Evolutionary conservation across 208 protist genomes (phyloP), one percentile per base, ranked within the genome.

Genomic region (Kentomonas sorsogonicus): DNA sequence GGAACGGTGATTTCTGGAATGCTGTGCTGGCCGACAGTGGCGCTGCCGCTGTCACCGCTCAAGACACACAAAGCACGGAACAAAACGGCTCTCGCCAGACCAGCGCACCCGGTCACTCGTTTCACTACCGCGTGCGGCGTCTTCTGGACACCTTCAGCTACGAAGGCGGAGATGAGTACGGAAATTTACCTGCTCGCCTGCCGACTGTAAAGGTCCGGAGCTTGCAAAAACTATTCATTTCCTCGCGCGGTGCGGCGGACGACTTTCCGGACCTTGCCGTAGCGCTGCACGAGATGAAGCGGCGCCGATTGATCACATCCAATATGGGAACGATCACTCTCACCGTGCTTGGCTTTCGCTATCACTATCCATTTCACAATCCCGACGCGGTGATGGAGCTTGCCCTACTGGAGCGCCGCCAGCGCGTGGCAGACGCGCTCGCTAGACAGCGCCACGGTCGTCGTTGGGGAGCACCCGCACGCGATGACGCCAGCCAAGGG

Each of bases 61-160:
- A n/a, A n/a, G n/a, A n/a, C n/a, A n/a, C n/a, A n/a, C n/a, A n/a
- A n/a, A n/a, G n/a, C n/a, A n/a, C n/a, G n/a, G n/a, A n/a, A n/a
- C n/a, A n/a, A n/a, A n/a, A n/a, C n/a, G n/a, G n/a, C n/a, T n/a
- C n/a, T n/a, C n/a, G n/a, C n/a, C n/a, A n/a, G n/a, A n/a, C n/a
- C n/a, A n/a, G n/a, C n/a, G n/a, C n/a, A n/a, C n/a, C 30, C 1
- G 3, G 11, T 1, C 56, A 43, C 39, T 94, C 83, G 18, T 91
- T 91, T 56, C 87, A 94, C 61, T 63, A 58, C 26, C 75, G 79
- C 27, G 73, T 88, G 0, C 41, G 55, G 10, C 68, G 63, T 2
- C 58, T 81, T 52, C 61, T 94, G 46, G 74, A 94, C 39, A 63
- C 91, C 26, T 94, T 94, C 60, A 77, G 72, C 52, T 94, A 85